Percentiles rank a stretch among this genome's conserved stretches.
These are phyloP conservation scores for Lasiosphaeris hirsuta DNA, from an alignment of 495 filamentous ascomycete genomes.

Conservation along the genomic window DNA sequence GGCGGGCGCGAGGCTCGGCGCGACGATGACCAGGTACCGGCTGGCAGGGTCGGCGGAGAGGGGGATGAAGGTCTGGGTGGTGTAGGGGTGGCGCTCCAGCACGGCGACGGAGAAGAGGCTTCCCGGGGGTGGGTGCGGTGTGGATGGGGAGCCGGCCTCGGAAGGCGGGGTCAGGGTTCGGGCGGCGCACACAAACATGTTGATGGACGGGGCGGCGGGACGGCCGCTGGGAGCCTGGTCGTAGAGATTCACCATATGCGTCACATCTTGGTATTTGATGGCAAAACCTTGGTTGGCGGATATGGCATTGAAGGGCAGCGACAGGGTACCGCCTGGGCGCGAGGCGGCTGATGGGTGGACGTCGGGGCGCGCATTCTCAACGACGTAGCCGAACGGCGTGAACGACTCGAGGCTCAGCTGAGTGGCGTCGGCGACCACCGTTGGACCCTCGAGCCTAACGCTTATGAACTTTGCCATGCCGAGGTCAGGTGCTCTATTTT, in stretches of 20 bases:
- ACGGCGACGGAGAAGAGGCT: constrained; percentile 63
- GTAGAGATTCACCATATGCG: constrained; percentile 67
- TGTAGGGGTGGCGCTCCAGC: constrained; percentile 91
- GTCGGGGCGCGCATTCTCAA: constrained; percentile 63
- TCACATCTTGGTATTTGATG: constrained; percentile 78
- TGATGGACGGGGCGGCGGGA: constrained; percentile 63
- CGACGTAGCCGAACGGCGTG: constrained; percentile 76
- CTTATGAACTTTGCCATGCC: constrained; percentile 29
- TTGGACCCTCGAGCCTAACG: constrained; percentile 17
- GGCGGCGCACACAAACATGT: constrained; percentile 86
- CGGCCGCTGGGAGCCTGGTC: constrained; percentile 58
- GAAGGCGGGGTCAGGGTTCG: constrained; percentile 41
- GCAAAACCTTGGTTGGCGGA: constrained; percentile 82
- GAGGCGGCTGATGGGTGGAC: constrained; percentile 39
- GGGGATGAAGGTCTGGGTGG: constrained; percentile 88
- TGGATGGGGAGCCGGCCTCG: constrained; percentile 14
- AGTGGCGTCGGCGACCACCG: constrained; percentile 42
- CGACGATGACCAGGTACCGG: constrained; percentile 84
- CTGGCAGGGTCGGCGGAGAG: constrained; percentile 54
- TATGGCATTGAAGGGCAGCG: constrained; percentile 40
- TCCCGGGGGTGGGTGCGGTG: neutral
- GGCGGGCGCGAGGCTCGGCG: constrained; percentile 58
- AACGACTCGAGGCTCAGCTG: constrained; percentile 67
- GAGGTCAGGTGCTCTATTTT: neutral
- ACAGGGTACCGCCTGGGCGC: constrained; percentile 23